Conservation (phyloP, 176 grass and related monocot genomes). For the Elymus sibiricus region DNA sequence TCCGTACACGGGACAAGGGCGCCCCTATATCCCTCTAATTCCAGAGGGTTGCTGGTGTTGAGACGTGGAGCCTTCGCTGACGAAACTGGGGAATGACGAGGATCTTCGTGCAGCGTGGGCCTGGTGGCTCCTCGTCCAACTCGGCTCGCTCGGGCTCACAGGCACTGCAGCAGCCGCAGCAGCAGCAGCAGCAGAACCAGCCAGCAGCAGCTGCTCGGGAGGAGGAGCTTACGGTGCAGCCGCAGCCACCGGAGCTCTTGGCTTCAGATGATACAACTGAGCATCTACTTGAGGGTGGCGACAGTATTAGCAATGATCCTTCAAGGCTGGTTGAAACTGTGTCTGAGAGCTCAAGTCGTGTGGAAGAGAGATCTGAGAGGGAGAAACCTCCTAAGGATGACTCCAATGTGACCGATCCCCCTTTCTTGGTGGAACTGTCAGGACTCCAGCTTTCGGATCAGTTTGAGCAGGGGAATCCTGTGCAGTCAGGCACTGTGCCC, state of each 20-base stretch:
- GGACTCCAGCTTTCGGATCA: slow-evolving; percentile 44
- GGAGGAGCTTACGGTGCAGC: slow-evolving; percentile 40
- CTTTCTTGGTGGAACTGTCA: slow-evolving; percentile 37
- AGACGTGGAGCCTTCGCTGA: slow-evolving; percentile 10
- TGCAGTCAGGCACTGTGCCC: slow-evolving; percentile 29
- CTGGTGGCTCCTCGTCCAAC: slow-evolving; percentile 74
- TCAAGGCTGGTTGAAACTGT: slow-evolving; percentile 28
- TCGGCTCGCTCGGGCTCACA: slow-evolving; percentile 47
- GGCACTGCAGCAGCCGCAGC: slow-evolving; percentile 26
- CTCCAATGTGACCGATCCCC: slow-evolving; percentile 30
- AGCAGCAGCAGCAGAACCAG: slow-evolving; percentile 35
- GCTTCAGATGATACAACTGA: slow-evolving; percentile 31
- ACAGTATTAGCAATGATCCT: slow-evolving; percentile 39
- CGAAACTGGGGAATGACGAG: slow-evolving; percentile 74
- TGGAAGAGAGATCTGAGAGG: slow-evolving; percentile 33
- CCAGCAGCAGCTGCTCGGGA: slow-evolving; percentile 37
- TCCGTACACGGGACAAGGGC: slow-evolving; percentile 70
- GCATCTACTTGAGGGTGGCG: slow-evolving; percentile 38
- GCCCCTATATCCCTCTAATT: slow-evolving; percentile 23
- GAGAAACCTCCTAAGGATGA: slow-evolving; percentile 53
- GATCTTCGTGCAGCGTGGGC: slow-evolving; percentile 89
- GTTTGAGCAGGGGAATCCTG: slow-evolving; percentile 41
- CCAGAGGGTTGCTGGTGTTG: slow-evolving; percentile 33
- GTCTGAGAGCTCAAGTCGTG: slow-evolving; percentile 31
- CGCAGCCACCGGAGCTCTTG: slow-evolving; percentile 37